Percentiles rank a stretch among this genome's conserved stretches.
phyloP scores from a whole-genome alignment of 805 yeast genomes.

The Scheffersomyces stipitis region DNA sequence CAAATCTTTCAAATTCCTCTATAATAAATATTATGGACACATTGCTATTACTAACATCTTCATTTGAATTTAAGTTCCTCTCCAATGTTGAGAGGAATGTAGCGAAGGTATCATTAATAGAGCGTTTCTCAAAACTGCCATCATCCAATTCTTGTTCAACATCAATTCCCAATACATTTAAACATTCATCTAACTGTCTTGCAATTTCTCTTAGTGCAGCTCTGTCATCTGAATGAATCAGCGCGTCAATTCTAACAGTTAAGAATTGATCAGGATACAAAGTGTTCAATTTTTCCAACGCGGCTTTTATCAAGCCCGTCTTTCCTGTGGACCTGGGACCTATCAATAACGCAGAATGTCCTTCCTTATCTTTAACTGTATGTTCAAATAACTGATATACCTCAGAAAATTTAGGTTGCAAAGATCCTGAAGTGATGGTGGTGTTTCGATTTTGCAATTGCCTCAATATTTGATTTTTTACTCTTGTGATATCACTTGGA shows the following conservation, averaged over 20 bases:
- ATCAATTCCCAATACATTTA: constrained; percentile 6
- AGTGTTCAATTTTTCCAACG: constrained; percentile 44
- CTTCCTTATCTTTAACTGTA: constrained; percentile 67
- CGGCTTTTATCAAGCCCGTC: constrained; percentile 58
- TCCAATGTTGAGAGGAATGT: constrained; percentile 56
- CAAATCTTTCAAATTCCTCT: constrained; percentile 83
- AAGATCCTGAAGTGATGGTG: constrained; percentile 15
- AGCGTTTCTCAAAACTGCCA: constrained; percentile 45
- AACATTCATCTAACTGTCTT: constrained; percentile 60
- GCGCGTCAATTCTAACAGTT: constrained; percentile 65
- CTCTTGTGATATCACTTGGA: constrained; percentile 10
- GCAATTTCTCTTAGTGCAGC: constrained; percentile 85
- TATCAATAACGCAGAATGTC: constrained; percentile 75
- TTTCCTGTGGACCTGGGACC: constrained; percentile 86
- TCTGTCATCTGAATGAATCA: constrained; percentile 70
- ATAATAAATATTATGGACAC: constrained; percentile 73
- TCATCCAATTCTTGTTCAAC: constrained; percentile 7
- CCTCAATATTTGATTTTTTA: constrained; percentile 15
- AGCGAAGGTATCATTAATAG: constrained; percentile 60
- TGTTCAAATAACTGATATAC: constrained; percentile 59
- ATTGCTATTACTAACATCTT: constrained; percentile 15
- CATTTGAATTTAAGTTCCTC: constrained; percentile 21
- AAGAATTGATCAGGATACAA: constrained; percentile 54
- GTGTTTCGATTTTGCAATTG: constrained; percentile 19
- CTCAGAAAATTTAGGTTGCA: constrained; percentile 43